Evolutionary conservation across 805 yeast genomes (phyloP).

Genomic region (Wickerhamiella nectarea): DNA sequence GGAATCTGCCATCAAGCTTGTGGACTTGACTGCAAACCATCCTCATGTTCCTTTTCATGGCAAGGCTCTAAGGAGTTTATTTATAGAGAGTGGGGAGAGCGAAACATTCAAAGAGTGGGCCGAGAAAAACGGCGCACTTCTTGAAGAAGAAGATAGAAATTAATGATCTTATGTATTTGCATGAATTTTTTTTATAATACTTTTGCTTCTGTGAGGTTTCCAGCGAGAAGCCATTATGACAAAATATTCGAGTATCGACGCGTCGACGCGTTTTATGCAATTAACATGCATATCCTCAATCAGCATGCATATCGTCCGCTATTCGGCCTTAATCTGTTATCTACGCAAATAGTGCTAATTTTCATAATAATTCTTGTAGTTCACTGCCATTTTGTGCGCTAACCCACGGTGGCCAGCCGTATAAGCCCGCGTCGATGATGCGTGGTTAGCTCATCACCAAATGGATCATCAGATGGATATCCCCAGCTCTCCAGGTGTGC

Average conservation of each 20-base stretch:
- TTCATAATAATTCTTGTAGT: too few species aligned
- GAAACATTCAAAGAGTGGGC: neutral
- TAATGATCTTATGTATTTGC: too few species aligned
- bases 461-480: conserved; percentile 3
- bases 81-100: neutral
- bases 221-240: too few species aligned
- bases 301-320: too few species aligned
- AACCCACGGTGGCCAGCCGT: too few species aligned
- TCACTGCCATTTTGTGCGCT: too few species aligned
- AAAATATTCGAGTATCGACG: too few species aligned
- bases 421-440: too few species aligned
- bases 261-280: conserved; percentile 4
- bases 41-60: neutral
- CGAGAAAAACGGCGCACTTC: neutral
- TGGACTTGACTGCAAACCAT: neutral
- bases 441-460: neutral
- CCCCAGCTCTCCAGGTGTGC: conserved; percentile 8
- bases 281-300: neutral
- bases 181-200: too few species aligned
- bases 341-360: too few species aligned
- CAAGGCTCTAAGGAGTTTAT: neutral
- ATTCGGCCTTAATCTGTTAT: too few species aligned
- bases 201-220: too few species aligned
- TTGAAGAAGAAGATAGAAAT: neutral
- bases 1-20: conserved; percentile 1